Percentiles rank a stretch among this genome's conserved stretches.
These are phyloP conservation scores for Evernia prunastri DNA, from an alignment of 495 filamentous ascomycete species.

Conservation along the genomic window DNA sequence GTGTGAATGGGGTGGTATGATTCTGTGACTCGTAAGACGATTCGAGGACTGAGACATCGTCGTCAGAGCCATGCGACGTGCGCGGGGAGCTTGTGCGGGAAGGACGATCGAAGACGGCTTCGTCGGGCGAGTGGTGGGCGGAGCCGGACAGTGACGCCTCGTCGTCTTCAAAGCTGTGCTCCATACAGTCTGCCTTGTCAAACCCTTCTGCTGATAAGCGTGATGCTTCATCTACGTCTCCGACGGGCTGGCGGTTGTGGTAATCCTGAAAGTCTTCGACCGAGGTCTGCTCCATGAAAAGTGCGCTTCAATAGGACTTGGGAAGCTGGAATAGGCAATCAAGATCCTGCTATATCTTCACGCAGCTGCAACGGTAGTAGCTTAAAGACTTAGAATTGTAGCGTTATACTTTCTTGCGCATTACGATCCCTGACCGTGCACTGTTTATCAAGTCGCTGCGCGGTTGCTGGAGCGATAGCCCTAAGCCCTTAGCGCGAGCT, in stretches of 20 bases:
- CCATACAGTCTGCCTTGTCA: conserved; percentile 7
- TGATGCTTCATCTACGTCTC: not conserved
- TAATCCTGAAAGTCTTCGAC: conserved; percentile 23
- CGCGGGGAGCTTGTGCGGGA: conserved; percentile 25
- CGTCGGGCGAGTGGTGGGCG: conserved; percentile 26
- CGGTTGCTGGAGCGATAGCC: not conserved
- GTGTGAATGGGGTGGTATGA: conserved; percentile 21
- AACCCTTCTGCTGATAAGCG: conserved; percentile 1
- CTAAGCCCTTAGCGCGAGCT: not conserved
- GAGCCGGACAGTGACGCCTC: conserved; percentile 22
- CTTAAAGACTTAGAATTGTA: not conserved
- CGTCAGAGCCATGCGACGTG: conserved; percentile 26
- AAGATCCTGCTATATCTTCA: not conserved
- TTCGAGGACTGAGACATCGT: conserved; percentile 24
- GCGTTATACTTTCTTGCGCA: not conserved
- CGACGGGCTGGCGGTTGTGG: conserved; percentile 12
- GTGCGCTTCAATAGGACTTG: not conserved
- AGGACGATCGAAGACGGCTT: conserved; percentile 26
- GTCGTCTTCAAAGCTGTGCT: conserved; percentile 18
- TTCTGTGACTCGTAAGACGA: conserved; percentile 11
- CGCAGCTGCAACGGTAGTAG: not conserved
- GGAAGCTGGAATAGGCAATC: not conserved
- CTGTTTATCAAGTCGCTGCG: not conserved
- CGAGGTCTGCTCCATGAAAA: conserved; percentile 16
- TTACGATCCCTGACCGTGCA: not conserved